A percentile compares a stretch with the other conserved stretches of the same genome.
Conservation (phyloP, 768 basidiomycete genomes). For the Psilocybe subaeruginosa region DNA sequence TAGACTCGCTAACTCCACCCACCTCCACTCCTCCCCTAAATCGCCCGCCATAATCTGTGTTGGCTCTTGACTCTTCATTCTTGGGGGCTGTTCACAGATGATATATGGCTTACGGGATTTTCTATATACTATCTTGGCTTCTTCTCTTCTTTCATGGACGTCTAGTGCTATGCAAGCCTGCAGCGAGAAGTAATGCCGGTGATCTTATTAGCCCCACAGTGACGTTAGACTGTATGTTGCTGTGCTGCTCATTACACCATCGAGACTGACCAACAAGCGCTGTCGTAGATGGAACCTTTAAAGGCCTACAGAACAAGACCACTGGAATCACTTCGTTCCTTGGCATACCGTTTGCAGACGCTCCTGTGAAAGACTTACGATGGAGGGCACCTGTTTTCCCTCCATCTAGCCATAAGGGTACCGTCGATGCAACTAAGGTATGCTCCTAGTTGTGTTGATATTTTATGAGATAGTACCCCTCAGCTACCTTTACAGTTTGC, state of each 20-base stretch:
- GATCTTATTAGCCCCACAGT: conserved; percentile 3
- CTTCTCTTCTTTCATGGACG: neutral
- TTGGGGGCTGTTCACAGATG: neutral
- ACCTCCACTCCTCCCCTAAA: neutral
- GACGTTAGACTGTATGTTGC: conserved; percentile 8
- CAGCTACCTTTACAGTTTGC: conserved; percentile 30
- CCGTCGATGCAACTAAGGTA: conserved; percentile 6
- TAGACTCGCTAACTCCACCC: neutral
- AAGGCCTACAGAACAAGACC: conserved; percentile 1
- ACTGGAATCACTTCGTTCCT: conserved; percentile 8
- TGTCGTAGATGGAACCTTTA: neutral
- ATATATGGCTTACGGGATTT: neutral
- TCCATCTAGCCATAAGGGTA: conserved; percentile 5
- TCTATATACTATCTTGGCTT: neutral
- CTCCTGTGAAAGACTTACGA: conserved; percentile 1
- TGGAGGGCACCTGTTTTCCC: conserved; percentile 11
- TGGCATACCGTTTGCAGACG: conserved; percentile 7
- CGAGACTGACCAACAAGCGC: neutral
- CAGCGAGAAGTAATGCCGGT: neutral
- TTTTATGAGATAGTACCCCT: neutral
- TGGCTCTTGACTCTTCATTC: no score
- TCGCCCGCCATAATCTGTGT: neutral
- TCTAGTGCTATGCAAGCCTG: no score
- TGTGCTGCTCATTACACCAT: neutral
- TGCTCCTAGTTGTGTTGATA: neutral